phyloP scores from a whole-genome alignment of 2,329 filamentous ascomycete genomes.

The Monosporascus sp. region DNA sequence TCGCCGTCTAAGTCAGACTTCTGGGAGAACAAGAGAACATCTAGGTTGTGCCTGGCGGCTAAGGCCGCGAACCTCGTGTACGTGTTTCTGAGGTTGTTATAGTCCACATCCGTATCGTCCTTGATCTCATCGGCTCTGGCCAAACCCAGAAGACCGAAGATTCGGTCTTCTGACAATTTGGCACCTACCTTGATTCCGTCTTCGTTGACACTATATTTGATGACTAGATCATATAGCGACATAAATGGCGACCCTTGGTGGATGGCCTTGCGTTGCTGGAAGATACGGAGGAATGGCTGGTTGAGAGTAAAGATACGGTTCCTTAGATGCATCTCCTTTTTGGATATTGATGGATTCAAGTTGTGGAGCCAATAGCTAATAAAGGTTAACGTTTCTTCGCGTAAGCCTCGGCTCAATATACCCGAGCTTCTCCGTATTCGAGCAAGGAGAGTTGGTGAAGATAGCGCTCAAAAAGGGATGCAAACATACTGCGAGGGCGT shows the following conservation, averaged over 20 bases:
- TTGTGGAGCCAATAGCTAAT: constrained; percentile 15
- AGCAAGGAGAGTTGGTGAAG: not conserved
- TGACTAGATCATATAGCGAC: constrained; percentile 20
- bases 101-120: constrained; percentile 6
- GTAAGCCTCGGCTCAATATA: too few relatives aligned
- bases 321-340: constrained; percentile 11
- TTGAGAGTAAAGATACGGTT: constrained; percentile 15
- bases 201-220: constrained; percentile 26
- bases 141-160: constrained; percentile 28
- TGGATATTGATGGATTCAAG: constrained; percentile 2
- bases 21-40: constrained; percentile 26
- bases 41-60: constrained; percentile 16
- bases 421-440: too few relatives aligned
- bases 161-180: constrained; percentile 23
- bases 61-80: constrained; percentile 12
- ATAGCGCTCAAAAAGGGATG: not conserved
- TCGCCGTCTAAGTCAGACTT: constrained; percentile 12
- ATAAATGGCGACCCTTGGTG: constrained; percentile 10
- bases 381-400: not conserved
- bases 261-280: constrained; percentile 25
- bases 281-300: constrained; percentile 17
- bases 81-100: constrained; percentile 3
- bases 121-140: constrained; percentile 13
- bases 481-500: not conserved
- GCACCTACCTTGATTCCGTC: constrained; percentile 18